phyloP scores from a whole-genome alignment of 225 moss, liverwort and hornwort genomes.

The Pseudoscleropodium purum region DNA sequence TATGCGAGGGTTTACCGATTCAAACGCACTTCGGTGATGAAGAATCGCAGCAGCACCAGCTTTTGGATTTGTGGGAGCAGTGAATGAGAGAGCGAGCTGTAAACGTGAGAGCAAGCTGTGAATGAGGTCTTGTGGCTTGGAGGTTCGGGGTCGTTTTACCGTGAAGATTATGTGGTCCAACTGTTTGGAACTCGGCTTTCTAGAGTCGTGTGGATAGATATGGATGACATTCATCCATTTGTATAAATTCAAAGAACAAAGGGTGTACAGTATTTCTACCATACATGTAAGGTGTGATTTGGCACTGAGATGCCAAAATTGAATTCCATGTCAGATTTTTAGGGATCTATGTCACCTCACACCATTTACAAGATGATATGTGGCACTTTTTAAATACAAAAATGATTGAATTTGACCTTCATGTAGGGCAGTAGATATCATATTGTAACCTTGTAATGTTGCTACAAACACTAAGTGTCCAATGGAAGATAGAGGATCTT shows the following conservation, averaged over 20 bases:
- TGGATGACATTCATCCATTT: background rate
- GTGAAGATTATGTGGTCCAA: background rate
- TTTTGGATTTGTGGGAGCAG: background rate
- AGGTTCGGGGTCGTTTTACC: background rate
- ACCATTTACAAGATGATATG: too few relatives aligned
- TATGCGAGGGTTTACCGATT: background rate
- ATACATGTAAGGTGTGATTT: too few relatives aligned
- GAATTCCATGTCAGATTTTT: too few relatives aligned
- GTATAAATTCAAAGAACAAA: background rate
- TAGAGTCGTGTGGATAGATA: background rate
- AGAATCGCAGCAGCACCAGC: background rate
- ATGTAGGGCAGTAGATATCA: background rate
- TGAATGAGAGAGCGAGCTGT: background rate
- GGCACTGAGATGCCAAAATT: too few relatives aligned
- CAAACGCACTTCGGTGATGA: background rate
- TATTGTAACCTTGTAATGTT: fast-evolving
- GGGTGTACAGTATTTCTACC: background rate
- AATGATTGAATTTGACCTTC: too few relatives aligned
- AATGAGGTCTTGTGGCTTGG: background rate
- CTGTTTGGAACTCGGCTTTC: background rate
- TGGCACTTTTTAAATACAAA: too few relatives aligned
- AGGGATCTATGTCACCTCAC: too few relatives aligned
- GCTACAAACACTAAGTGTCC: fast-evolving
- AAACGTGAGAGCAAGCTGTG: background rate
- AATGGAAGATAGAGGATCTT: background rate